Percentiles rank a stretch among this genome's conserved stretches.
phyloP scores from a whole-genome alignment of 208 protist species.

The Acanthamoeba castellanii region DNA sequence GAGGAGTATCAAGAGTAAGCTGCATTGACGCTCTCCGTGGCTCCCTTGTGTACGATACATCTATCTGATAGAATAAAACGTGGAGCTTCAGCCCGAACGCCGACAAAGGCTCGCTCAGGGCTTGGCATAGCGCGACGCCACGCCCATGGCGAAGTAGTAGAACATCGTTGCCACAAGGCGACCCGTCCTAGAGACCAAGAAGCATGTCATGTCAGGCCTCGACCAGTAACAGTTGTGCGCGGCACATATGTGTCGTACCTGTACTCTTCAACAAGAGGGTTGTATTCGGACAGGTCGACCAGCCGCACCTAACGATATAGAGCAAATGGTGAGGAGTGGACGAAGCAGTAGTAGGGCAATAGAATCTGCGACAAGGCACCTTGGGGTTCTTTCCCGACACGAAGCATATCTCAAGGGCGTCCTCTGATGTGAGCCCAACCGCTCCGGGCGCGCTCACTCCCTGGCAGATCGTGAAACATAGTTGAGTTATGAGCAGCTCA shows the following conservation, averaged over 20 bases:
- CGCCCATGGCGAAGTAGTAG: conserved; percentile 88
- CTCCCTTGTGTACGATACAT: neutral
- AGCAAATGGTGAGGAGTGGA: neutral
- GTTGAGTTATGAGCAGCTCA: neutral
- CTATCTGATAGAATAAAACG: too few species aligned
- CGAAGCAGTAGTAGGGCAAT: neutral
- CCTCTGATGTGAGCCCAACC: conserved; percentile 86
- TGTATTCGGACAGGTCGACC: conserved; percentile 90
- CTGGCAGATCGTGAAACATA: neutral
- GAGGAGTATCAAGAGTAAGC: neutral
- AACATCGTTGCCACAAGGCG: conserved; percentile 88
- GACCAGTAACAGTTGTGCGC: neutral
- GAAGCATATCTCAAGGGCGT: conserved; percentile 89
- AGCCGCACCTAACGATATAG: conserved; percentile 72
- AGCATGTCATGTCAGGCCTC: too few species aligned
- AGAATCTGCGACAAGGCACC: conserved; percentile 59
- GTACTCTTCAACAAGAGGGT: conserved; percentile 88
- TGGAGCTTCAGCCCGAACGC: neutral
- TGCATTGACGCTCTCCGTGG: neutral
- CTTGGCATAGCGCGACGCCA: conserved; percentile 74
- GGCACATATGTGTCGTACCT: neutral
- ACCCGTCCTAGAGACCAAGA: conserved; percentile 76
- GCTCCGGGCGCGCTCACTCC: conserved; percentile 88
- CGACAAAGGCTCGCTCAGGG: neutral
- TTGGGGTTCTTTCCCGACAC: conserved; percentile 82